phyloP scores from a whole-genome alignment of 352 stramenopile genomes.

The Phytophthora pinifolia region DNA sequence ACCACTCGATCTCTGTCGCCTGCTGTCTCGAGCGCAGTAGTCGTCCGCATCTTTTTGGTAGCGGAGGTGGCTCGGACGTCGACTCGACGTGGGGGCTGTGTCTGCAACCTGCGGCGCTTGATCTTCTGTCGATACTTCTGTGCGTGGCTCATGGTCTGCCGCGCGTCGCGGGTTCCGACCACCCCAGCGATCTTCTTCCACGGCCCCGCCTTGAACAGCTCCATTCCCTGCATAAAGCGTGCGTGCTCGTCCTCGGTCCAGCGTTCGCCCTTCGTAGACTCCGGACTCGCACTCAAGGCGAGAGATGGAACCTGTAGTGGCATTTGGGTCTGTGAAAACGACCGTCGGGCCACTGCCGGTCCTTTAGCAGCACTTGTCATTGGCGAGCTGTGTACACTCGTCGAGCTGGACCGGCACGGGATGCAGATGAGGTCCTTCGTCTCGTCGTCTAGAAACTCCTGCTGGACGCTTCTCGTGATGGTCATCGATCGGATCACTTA shows the following conservation, averaged over 20 bases:
- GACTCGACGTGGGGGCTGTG: slow-evolving; percentile 3
- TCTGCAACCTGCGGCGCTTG: slow-evolving; percentile 31
- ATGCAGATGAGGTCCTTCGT: slow-evolving; percentile 38
- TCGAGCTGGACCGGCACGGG: slow-evolving; percentile 11
- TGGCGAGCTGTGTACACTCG: slow-evolving; percentile 5
- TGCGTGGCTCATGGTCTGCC: slow-evolving; percentile 58
- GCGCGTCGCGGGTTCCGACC: slow-evolving; percentile 46
- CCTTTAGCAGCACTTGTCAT: background rate
- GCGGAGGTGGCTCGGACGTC: slow-evolving; percentile 3
- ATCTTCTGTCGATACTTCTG: slow-evolving; percentile 65
- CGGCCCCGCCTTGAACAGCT: slow-evolving; percentile 45
- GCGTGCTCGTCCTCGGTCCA: slow-evolving; percentile 56
- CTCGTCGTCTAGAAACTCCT: slow-evolving; percentile 39
- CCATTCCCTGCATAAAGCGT: slow-evolving; percentile 46
- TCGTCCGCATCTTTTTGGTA: slow-evolving; percentile 23
- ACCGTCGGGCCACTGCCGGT: background rate
- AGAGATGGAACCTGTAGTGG: background rate
- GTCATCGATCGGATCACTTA: slow-evolving; percentile 33
- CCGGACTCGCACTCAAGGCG: background rate
- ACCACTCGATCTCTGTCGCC: slow-evolving; percentile 14
- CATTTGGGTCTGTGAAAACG: background rate
- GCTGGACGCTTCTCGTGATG: slow-evolving; percentile 37
- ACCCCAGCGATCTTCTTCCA: slow-evolving; percentile 49
- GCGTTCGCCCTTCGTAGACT: slow-evolving; percentile 28
- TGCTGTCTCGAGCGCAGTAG: slow-evolving; percentile 1